These are phyloP conservation scores for Colletotrichum falcatum DNA, from an alignment of 2,329 filamentous ascomycete genomes.

Conservation along the genomic window DNA sequence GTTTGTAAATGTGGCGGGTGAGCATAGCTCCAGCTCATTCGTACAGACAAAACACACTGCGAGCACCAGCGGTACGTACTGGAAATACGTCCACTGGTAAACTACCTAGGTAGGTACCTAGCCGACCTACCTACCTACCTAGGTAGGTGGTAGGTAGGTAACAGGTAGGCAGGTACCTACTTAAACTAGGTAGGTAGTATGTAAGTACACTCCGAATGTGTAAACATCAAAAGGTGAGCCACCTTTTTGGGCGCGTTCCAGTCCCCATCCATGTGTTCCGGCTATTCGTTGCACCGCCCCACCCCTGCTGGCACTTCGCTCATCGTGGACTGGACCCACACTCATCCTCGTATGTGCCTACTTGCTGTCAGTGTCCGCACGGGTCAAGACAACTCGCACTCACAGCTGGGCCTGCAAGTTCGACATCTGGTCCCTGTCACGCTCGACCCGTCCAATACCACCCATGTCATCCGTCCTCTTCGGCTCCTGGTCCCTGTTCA, in stretches of 20 bases:
- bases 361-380: slow-evolving; percentile 2
- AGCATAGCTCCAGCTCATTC: neutral
- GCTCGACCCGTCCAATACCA: slow-evolving; percentile 37
- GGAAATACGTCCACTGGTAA: too few relatives aligned
- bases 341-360: neutral
- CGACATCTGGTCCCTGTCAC: slow-evolving; percentile 34
- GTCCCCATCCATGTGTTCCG: slow-evolving; percentile 6
- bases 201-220: neutral
- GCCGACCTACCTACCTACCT: too few relatives aligned
- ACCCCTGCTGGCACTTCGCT: slow-evolving; percentile 25
- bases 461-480: slow-evolving; percentile 36
- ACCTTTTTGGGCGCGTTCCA: slow-evolving; percentile 17
- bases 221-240: neutral
- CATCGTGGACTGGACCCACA: slow-evolving; percentile 8
- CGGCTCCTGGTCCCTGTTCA: slow-evolving; percentile 33
- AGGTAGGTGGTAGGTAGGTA: too few relatives aligned
- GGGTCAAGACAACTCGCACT: neutral
- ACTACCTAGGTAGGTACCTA: too few relatives aligned
- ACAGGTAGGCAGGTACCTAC: too few relatives aligned
- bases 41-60: neutral
- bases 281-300: slow-evolving; percentile 24
- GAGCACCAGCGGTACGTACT: too few relatives aligned
- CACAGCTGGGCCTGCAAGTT: slow-evolving; percentile 18
- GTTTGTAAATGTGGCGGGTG: neutral
- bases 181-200: neutral